phyloP scores from a whole-genome alignment of 192 early-diverging fungal genomes.

The Backusella tarrabulga region DNA sequence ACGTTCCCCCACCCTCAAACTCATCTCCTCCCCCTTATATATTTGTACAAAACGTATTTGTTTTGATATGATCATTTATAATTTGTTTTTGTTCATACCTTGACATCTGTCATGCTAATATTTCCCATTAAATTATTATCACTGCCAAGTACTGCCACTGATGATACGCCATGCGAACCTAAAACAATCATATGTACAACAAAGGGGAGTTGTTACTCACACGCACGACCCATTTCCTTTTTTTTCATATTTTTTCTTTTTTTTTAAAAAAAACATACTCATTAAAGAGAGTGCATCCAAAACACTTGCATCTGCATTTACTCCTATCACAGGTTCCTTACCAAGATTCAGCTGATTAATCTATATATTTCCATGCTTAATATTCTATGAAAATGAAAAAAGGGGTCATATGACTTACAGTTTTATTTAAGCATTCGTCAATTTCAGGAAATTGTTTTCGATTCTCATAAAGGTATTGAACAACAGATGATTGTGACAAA shows the following conservation, averaged over 20 bases:
- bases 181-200: constrained; percentile 1
- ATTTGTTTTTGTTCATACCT: constrained; percentile 34
- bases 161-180: constrained; percentile 60
- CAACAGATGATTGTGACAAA: constrained; percentile 71
- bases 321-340: constrained; percentile 51
- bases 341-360: constrained; percentile 59
- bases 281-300: constrained; percentile 66
- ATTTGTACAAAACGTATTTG: background rate
- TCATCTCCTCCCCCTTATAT: background rate
- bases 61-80: background rate
- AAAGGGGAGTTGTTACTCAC: background rate
- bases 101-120: constrained; percentile 70
- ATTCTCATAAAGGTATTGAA: constrained; percentile 69
- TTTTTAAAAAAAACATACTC: constrained; percentile 34
- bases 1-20: background rate
- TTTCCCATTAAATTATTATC: constrained; percentile 57
- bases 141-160: constrained; percentile 54
- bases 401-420: constrained; percentile 31
- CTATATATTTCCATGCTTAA: constrained; percentile 16
- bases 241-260: background rate
- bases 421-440: constrained; percentile 43
- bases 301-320: constrained; percentile 50
- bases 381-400: background rate
- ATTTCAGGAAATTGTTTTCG: constrained; percentile 44
- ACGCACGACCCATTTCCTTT: constrained; percentile 4